A percentile compares a stretch with the other conserved stretches of the same genome.
phyloP scores from a whole-genome alignment of 2,329 filamentous ascomycete genomes.

The Claviceps sp. region DNA sequence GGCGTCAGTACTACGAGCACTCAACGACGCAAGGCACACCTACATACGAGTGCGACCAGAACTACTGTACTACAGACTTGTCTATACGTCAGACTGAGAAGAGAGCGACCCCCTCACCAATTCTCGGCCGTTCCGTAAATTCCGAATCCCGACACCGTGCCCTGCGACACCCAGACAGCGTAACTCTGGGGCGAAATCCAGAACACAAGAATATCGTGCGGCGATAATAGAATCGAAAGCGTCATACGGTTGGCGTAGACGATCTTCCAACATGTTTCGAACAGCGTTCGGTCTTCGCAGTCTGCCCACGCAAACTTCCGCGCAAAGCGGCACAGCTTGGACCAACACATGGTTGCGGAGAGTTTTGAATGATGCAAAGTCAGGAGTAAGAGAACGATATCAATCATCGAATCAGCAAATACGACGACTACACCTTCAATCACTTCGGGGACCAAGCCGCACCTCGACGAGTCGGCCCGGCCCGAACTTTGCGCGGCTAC shows the following conservation, averaged over 20 bases:
- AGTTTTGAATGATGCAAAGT: constrained; percentile 15
- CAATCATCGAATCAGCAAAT: neutral
- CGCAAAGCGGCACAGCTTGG: constrained; percentile 12
- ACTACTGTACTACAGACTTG: neutral
- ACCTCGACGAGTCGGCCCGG: constrained; percentile 7
- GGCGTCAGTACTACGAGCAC: neutral
- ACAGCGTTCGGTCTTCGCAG: constrained; percentile 12
- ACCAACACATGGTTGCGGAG: constrained; percentile 17
- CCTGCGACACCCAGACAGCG: neutral
- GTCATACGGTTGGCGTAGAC: neutral
- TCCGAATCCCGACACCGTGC: neutral
- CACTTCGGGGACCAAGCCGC: neutral
- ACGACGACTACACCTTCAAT: neutral
- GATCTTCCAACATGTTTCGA: constrained; percentile 13
- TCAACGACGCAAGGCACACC: neutral
- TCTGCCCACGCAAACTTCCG: constrained; percentile 11
- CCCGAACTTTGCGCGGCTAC: constrained; percentile 10
- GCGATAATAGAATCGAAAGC: neutral
- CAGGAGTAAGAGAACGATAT: constrained; percentile 2
- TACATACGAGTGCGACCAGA: neutral
- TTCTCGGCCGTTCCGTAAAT: neutral
- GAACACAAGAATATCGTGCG: neutral
- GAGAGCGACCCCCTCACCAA: neutral
- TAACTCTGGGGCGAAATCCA: neutral
- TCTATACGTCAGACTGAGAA: neutral